Evolutionary conservation across 768 basidiomycete genomes (phyloP).

Genomic region (Termitomyces sp.): DNA sequence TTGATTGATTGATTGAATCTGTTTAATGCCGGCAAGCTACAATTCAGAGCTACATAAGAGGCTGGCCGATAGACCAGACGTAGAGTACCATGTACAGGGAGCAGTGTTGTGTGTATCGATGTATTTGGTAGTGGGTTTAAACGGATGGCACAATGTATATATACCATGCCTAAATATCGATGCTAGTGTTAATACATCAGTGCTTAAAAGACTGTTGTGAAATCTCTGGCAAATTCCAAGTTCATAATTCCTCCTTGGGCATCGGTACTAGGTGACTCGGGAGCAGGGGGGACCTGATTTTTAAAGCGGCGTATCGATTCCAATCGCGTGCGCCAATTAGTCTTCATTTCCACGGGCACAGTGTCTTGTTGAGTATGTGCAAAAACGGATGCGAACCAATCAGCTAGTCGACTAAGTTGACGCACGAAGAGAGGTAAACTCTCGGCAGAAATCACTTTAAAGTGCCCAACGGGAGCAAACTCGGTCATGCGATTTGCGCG

Average conservation of each 20-base stretch:
- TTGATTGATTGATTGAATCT: no score
- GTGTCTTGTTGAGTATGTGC: conserved; percentile 69
- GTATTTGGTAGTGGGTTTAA: no score
- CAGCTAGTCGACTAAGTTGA: conserved; percentile 80
- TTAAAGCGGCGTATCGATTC: conserved; percentile 74
- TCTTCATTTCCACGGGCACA: conserved; percentile 68
- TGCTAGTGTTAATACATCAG: neutral
- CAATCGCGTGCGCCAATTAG: conserved; percentile 83
- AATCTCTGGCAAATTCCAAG: conserved; percentile 51
- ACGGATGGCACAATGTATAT: no score
- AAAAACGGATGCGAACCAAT: conserved; percentile 88
- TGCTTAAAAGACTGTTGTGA: conserved; percentile 43
- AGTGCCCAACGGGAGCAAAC: conserved; percentile 87
- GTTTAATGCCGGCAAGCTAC: no score
- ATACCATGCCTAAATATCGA: neutral
- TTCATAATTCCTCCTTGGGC: conserved; percentile 40
- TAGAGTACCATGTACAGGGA: no score
- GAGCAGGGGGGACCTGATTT: conserved; percentile 27
- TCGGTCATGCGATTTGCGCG: conserved; percentile 87
- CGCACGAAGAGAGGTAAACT: conserved; percentile 84
- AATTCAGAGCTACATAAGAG: no score
- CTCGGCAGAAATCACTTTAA: conserved; percentile 89
- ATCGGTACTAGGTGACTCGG: conserved; percentile 14
- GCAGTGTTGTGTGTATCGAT: no score
- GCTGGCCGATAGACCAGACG: no score